These are phyloP conservation scores for Casuarina equisetifolia DNA, from an alignment of 306 rosid species.

Conservation along the genomic window DNA sequence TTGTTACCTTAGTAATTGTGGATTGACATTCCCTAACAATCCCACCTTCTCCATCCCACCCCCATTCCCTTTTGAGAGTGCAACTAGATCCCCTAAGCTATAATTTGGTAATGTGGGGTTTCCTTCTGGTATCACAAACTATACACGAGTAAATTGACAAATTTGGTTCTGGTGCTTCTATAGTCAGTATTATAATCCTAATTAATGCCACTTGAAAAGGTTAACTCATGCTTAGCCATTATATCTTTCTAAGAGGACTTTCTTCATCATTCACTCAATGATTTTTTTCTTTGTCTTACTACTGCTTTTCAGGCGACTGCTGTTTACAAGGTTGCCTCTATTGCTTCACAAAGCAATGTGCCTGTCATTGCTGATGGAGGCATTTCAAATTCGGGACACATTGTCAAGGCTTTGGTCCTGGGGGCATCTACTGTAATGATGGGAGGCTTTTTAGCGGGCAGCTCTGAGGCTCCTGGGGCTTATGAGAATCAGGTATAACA, in stretches of 20 bases:
- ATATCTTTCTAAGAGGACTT: neutral
- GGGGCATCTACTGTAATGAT: constrained; percentile 96
- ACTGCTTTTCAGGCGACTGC: constrained; percentile 67
- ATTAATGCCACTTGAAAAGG: neutral
- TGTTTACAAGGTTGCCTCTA: constrained; percentile 77
- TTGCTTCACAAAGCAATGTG: constrained; percentile 71
- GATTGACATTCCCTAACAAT: no score
- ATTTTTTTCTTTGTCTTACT: constrained; percentile 5
- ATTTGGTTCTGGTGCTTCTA: neutral
- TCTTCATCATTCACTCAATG: neutral
- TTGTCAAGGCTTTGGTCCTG: constrained; percentile 80
- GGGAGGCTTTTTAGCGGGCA: constrained; percentile 96
- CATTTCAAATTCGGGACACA: constrained; percentile 86
- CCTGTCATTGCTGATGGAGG: constrained; percentile 97
- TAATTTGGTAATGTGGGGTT: neutral
- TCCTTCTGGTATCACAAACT: constrained; percentile 5
- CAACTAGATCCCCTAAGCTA: neutral
- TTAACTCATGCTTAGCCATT: neutral
- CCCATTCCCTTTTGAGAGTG: no score
- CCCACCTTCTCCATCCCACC: no score
- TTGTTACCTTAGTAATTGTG: neutral
- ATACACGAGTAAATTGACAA: neutral
- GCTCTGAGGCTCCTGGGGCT: constrained; percentile 87
- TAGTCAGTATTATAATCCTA: neutral
- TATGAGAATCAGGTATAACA: constrained; percentile 64